phyloP scores from a whole-genome alignment of 2,329 filamentous ascomycete species.

The Rutstroemia sp. region DNA sequence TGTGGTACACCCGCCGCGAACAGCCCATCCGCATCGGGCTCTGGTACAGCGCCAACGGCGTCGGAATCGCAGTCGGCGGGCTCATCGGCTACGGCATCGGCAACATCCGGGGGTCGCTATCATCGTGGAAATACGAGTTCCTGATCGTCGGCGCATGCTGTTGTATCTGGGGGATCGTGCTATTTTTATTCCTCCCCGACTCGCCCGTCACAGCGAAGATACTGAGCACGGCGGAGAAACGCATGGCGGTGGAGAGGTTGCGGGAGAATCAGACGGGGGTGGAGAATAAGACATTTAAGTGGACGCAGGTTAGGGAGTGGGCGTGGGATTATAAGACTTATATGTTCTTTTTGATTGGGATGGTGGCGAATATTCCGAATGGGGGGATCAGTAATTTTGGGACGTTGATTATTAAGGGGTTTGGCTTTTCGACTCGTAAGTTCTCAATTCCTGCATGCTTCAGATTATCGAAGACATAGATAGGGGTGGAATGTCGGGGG shows the following conservation, averaged over 20 bases:
- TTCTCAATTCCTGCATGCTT: neutral
- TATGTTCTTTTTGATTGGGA: slow-evolving; percentile 38
- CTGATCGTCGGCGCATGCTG: slow-evolving; percentile 39
- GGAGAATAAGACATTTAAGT: slow-evolving; percentile 32
- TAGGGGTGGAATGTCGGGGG: no score
- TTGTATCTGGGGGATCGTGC: slow-evolving; percentile 33
- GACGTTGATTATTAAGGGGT: slow-evolving; percentile 51
- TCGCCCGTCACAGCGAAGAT: slow-evolving; percentile 18
- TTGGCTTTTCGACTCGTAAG: slow-evolving; percentile 31
- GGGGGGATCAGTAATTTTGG: slow-evolving; percentile 51
- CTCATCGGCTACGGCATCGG: slow-evolving; percentile 49
- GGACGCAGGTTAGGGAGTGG: slow-evolving; percentile 24
- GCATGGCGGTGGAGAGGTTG: slow-evolving; percentile 32
- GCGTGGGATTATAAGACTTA: slow-evolving; percentile 15
- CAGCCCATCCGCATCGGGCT: slow-evolving; percentile 52
- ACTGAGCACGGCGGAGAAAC: slow-evolving; percentile 17
- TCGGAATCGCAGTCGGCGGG: slow-evolving; percentile 51
- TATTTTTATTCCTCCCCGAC: slow-evolving; percentile 25
- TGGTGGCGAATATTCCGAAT: slow-evolving; percentile 45
- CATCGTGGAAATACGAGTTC: slow-evolving; percentile 50
- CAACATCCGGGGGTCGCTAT: slow-evolving; percentile 40
- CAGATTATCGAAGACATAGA: neutral
- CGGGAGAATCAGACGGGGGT: slow-evolving; percentile 25
- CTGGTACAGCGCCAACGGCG: slow-evolving; percentile 52
- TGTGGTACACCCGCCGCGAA: slow-evolving; percentile 48